These are phyloP conservation scores for Medicago lupulina DNA, from an alignment of 306 rosid species.

Conservation along the genomic window DNA sequence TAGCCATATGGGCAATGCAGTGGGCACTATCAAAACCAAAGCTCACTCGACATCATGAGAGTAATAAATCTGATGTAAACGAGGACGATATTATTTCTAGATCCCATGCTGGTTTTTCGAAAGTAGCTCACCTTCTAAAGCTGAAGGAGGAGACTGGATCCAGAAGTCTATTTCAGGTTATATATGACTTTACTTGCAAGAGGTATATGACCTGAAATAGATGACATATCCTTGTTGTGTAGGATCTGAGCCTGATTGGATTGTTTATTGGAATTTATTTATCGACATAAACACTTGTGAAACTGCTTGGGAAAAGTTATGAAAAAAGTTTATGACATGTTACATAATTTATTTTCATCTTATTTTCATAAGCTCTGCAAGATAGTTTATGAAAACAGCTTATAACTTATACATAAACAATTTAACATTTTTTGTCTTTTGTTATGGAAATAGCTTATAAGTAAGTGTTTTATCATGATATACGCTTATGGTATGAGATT, in stretches of 20 bases:
- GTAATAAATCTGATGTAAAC: slow-evolving; percentile 50
- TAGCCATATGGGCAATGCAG: slow-evolving; percentile 99
- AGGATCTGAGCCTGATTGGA: background rate
- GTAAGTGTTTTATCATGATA: no score
- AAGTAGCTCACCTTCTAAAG: slow-evolving; percentile 78
- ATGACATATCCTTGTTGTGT: background rate
- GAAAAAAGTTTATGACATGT: no score
- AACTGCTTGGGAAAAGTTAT: no score
- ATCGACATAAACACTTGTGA: no score
- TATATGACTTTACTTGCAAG: slow-evolving; percentile 78
- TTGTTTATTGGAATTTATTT: no score
- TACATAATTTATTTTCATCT: no score
- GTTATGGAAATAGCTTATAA: no score
- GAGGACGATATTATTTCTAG: slow-evolving; percentile 52
- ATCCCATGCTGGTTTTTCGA: slow-evolving; percentile 64
- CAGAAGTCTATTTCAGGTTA: slow-evolving; percentile 65
- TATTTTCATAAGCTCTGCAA: no score
- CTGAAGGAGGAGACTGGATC: slow-evolving; percentile 57
- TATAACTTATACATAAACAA: no score
- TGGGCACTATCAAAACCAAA: slow-evolving; percentile 79
- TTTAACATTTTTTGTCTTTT: no score
- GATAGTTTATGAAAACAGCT: no score
- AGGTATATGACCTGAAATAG: slow-evolving; percentile 42
- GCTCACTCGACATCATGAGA: slow-evolving; percentile 34
- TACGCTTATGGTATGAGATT: no score